Evolutionary conservation across 2,329 filamentous ascomycete genomes (phyloP).

Genomic region (Cytospora schulzeri): DNA sequence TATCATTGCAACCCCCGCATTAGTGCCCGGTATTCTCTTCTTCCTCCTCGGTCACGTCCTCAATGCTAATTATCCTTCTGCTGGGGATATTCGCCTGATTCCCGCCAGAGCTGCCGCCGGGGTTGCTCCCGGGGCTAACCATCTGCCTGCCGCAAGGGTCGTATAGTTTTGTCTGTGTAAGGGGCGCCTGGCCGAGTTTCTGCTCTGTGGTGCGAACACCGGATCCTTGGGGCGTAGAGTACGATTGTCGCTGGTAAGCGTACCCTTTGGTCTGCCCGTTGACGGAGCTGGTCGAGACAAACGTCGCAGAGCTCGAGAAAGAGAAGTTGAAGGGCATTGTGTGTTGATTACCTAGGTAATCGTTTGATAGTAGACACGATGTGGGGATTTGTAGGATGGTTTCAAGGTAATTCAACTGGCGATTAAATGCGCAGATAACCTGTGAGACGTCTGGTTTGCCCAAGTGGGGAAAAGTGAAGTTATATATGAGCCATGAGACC

Average conservation of each 20-base stretch:
- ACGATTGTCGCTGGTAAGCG: slow-evolving; percentile 22
- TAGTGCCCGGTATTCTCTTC: neutral
- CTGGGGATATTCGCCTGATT: neutral
- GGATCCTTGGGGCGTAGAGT: slow-evolving; percentile 22
- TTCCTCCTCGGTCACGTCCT: slow-evolving; percentile 26
- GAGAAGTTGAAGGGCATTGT: slow-evolving; percentile 27
- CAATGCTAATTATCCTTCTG: slow-evolving; percentile 27
- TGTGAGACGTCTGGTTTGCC: too few relatives aligned
- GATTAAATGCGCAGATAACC: too few relatives aligned
- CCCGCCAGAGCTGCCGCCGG: neutral
- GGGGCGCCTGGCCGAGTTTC: slow-evolving; percentile 19
- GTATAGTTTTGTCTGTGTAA: slow-evolving; percentile 18
- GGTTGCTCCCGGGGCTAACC: neutral
- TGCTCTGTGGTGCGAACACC: slow-evolving; percentile 24
- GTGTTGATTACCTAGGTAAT: too few relatives aligned
- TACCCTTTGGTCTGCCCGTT: slow-evolving; percentile 24
- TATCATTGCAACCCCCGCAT: too few relatives aligned
- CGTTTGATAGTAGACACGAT: neutral
- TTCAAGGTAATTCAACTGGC: neutral
- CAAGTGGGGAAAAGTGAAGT: too few relatives aligned
- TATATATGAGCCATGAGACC: too few relatives aligned
- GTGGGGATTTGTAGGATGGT: neutral
- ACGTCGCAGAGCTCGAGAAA: slow-evolving; percentile 24
- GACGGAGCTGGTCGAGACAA: slow-evolving; percentile 21
- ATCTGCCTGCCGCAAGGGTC: slow-evolving; percentile 23